Conservation (phyloP, 805 yeast species). For the Candida pseudoglaebosa region DNA sequence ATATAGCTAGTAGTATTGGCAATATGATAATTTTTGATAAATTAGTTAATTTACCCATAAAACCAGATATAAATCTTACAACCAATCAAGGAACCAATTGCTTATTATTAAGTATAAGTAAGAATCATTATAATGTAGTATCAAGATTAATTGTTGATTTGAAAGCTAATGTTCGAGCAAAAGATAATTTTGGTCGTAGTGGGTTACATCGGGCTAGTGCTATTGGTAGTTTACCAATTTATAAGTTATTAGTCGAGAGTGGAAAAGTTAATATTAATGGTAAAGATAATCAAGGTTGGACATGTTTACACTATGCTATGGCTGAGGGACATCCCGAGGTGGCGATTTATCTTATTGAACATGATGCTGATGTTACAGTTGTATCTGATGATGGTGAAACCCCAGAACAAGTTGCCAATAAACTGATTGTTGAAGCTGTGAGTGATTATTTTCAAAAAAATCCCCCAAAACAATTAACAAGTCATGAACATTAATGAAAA, state of each 20-base stretch:
- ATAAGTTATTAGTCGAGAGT: slow-evolving; percentile 47
- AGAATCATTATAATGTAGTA: slow-evolving; percentile 55
- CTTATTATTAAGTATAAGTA: slow-evolving; percentile 73
- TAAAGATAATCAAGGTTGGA: slow-evolving; percentile 73
- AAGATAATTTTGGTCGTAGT: slow-evolving; percentile 62
- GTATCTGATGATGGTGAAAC: slow-evolving; percentile 50
- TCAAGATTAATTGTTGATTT: slow-evolving; percentile 48
- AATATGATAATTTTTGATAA: slow-evolving; percentile 47
- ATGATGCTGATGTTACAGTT: slow-evolving; percentile 61
- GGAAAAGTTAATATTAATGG: slow-evolving; percentile 64
- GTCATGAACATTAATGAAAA: background rate
- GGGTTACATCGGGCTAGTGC: slow-evolving; percentile 85
- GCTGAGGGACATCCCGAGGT: slow-evolving; percentile 87
- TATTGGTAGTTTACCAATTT: slow-evolving; percentile 58
- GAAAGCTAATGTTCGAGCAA: slow-evolving; percentile 58
- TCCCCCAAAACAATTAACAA: background rate
- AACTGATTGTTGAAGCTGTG: slow-evolving; percentile 10
- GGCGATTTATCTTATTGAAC: slow-evolving; percentile 55
- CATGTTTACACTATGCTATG: slow-evolving; percentile 83
- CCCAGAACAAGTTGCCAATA: slow-evolving; percentile 26
- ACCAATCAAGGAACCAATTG: slow-evolving; percentile 72
- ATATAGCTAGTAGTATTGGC: slow-evolving; percentile 78
- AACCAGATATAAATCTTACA: slow-evolving; percentile 56
- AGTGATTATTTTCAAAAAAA: slow-evolving; percentile 5
- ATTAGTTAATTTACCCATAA: slow-evolving; percentile 45